These are phyloP conservation scores for Trichomonas gallinae DNA, from an alignment of 208 protist species.

Conservation along the genomic window DNA sequence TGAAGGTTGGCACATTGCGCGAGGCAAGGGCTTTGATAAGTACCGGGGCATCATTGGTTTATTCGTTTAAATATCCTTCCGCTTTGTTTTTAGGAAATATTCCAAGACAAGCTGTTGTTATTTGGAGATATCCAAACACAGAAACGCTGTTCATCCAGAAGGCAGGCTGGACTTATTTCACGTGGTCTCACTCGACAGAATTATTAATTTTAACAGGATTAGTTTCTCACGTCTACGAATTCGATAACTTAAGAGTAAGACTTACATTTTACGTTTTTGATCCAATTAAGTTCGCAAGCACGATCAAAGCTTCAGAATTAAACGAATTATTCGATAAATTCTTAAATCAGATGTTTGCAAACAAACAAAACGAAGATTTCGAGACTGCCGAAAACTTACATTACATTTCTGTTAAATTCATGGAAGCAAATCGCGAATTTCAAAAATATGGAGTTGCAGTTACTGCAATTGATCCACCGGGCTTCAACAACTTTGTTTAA, in stretches of 20 bases:
- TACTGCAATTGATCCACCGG: background rate
- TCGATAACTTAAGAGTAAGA: background rate
- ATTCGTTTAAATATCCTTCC: background rate
- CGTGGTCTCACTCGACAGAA: background rate
- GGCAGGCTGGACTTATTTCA: background rate
- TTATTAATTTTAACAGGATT: background rate
- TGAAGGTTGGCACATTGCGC: background rate
- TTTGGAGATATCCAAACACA: background rate
- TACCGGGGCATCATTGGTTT: background rate
- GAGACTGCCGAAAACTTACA: background rate
- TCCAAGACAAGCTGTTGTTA: background rate
- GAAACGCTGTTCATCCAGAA: background rate
- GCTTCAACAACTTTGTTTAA: background rate
- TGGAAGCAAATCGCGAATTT: background rate
- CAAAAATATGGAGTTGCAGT: background rate
- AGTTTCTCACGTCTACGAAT: background rate
- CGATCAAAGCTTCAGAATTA: background rate
- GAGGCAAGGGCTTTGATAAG: background rate
- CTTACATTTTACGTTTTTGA: background rate
- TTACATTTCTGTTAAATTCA: background rate
- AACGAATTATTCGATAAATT: background rate
- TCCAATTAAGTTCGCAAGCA: background rate
- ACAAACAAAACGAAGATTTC: background rate
- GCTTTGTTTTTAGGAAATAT: background rate
- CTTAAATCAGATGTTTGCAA: background rate